Evolutionary conservation across 306 rosid species (phyloP).

Genomic region (Glycine latifolia): DNA sequence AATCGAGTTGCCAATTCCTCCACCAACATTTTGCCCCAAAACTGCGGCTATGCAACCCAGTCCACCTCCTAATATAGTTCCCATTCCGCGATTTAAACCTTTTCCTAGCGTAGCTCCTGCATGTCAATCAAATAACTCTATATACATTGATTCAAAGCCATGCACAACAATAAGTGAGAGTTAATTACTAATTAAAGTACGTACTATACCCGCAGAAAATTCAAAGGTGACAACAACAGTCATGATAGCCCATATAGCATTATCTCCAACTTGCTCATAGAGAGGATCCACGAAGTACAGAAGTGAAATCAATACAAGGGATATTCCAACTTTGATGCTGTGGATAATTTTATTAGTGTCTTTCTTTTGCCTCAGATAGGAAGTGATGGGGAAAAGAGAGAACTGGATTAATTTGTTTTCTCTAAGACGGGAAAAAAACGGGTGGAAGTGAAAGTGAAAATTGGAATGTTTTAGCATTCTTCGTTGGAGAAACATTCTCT

Average conservation of each 20-base stretch:
- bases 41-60: conserved; percentile 69
- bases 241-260: conserved; percentile 94
- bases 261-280: conserved; percentile 65
- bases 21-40: conserved; percentile 60
- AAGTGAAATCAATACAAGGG: conserved; percentile 74
- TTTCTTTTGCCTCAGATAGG: conserved; percentile 28
- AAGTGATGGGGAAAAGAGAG: conserved; percentile 25
- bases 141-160: background rate
- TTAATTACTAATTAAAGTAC: conserved; percentile 38
- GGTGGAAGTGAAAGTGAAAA: conserved; percentile 11
- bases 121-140: background rate
- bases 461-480: conserved; percentile 12
- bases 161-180: background rate
- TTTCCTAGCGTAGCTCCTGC: conserved; percentile 83
- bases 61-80: conserved; percentile 77
- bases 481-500: conserved; percentile 26
- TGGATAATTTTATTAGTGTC: conserved; percentile 59
- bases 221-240: conserved; percentile 86
- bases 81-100: conserved; percentile 78
- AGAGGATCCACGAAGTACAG: conserved; percentile 75
- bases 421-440: background rate
- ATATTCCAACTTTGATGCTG: conserved; percentile 72
- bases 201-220: conserved; percentile 68
- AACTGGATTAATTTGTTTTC: conserved; percentile 30
- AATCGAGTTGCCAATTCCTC: conserved; percentile 58